phyloP scores from a whole-genome alignment of 345 rosid species.

The Tarenaya hassleriana region DNA sequence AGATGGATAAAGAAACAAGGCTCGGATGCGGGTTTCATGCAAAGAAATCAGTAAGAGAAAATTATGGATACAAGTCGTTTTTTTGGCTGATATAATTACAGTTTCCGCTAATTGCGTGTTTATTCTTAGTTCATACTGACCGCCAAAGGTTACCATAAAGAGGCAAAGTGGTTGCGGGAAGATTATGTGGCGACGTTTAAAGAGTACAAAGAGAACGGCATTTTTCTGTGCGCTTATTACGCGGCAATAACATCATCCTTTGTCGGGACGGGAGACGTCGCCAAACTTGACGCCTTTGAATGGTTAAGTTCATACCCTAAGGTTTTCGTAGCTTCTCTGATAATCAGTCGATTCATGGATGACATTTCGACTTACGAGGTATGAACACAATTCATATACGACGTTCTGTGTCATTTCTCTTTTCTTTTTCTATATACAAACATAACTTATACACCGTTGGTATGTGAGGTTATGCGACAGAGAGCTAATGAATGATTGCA shows the following conservation, averaged over 20 bases:
- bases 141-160: conserved; percentile 1
- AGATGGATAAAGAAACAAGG: conserved; percentile 9
- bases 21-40: not conserved
- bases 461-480: too few species aligned
- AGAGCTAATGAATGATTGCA: too few species aligned
- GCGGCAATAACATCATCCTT: conserved; percentile 1
- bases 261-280: conserved; percentile 12
- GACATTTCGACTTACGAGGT: conserved; percentile 22
- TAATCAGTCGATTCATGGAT: conserved; percentile 5
- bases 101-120: not conserved
- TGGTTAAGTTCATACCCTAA: conserved; percentile 23
- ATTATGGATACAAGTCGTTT: not conserved
- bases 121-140: not conserved
- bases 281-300: conserved; percentile 17
- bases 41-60: conserved; percentile 5
- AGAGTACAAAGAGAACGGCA: conserved; percentile 18
- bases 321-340: conserved; percentile 20
- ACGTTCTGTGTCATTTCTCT: too few species aligned
- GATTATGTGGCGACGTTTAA: conserved; percentile 22
- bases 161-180: conserved; percentile 19
- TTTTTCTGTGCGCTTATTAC: conserved; percentile 2
- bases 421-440: too few species aligned
- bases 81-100: not conserved
- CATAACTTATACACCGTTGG: too few species aligned
- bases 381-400: too few species aligned